Percentiles rank a stretch among this genome's conserved stretches.
Conservation (phyloP, 495 filamentous ascomycete species). For the Aspergillus saccharolyticus region DNA sequence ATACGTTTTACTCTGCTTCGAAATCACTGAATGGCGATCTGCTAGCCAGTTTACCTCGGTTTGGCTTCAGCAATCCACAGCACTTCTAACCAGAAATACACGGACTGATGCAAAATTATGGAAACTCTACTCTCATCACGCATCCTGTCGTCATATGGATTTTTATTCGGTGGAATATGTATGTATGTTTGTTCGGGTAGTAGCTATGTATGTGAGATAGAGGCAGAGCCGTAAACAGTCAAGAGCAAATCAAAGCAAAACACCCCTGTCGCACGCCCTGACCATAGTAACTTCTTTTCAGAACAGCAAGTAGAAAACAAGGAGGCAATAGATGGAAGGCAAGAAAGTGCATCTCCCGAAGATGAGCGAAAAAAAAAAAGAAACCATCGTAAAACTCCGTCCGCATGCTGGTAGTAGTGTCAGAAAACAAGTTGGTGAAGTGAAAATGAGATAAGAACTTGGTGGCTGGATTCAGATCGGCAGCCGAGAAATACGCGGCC, state of each 20-base stretch:
- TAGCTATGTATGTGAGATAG: conserved; percentile 9
- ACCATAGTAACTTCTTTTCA: background rate
- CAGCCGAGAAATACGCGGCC: no score
- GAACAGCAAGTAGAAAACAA: background rate
- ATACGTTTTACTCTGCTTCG: no score
- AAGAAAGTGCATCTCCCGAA: background rate
- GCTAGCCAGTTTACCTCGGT: no score
- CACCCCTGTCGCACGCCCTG: background rate
- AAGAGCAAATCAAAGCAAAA: background rate
- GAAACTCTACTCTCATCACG: no score
- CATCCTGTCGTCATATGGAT: no score
- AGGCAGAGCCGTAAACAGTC: background rate
- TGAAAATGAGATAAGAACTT: background rate
- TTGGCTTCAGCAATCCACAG: no score
- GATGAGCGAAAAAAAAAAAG: no score
- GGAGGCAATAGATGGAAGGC: background rate
- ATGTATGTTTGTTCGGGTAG: no score
- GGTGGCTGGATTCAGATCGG: background rate
- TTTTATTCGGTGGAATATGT: no score
- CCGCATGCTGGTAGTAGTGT: background rate
- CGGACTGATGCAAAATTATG: no score
- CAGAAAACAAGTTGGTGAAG: background rate
- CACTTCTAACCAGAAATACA: no score
- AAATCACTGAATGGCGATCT: no score
- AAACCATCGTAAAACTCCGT: background rate